Percentiles rank a stretch among this genome's conserved stretches.
These are phyloP conservation scores for Prunus kanzakura DNA, from an alignment of 306 rosid species.

Conservation along the genomic window DNA sequence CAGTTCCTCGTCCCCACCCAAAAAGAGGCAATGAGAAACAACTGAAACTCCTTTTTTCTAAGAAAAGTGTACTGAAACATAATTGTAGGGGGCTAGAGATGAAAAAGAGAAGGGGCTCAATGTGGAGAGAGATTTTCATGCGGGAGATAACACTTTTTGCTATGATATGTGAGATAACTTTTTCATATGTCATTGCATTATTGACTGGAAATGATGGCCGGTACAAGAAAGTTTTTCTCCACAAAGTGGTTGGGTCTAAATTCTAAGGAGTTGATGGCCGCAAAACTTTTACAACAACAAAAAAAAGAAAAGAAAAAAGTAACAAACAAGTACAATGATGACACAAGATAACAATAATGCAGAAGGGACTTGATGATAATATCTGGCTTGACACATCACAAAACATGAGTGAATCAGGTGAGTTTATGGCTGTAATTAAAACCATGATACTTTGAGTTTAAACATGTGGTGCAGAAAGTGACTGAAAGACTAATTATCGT, in stretches of 20 bases:
- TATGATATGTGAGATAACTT: no score
- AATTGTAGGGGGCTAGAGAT: background rate
- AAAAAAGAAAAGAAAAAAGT: background rate
- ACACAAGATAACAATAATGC: conserved; percentile 24
- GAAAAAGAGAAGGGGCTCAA: conserved; percentile 5
- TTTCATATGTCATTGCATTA: no score
- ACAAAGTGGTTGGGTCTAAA: conserved; percentile 16
- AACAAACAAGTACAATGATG: conserved; percentile 29
- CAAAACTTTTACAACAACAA: background rate
- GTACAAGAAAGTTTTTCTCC: no score
- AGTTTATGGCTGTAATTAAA: conserved; percentile 4
- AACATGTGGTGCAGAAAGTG: conserved; percentile 3
- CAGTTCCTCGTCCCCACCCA: background rate
- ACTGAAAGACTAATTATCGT: conserved; percentile 1
- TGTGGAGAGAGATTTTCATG: no score
- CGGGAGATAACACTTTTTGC: no score
- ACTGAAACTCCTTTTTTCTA: background rate
- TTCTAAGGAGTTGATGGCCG: conserved; percentile 12
- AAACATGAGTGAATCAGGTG: background rate
- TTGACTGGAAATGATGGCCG: rapidly evolving
- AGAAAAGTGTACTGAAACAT: conserved; percentile 7
- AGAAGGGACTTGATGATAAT: conserved; percentile 14
- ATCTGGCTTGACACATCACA: conserved; percentile 6
- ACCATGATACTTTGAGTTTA: conserved; percentile 11
- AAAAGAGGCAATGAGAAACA: conserved; percentile 7